phyloP scores from a whole-genome alignment of 1,139 yeast species.

The Debaryomyces psychrophilus region DNA sequence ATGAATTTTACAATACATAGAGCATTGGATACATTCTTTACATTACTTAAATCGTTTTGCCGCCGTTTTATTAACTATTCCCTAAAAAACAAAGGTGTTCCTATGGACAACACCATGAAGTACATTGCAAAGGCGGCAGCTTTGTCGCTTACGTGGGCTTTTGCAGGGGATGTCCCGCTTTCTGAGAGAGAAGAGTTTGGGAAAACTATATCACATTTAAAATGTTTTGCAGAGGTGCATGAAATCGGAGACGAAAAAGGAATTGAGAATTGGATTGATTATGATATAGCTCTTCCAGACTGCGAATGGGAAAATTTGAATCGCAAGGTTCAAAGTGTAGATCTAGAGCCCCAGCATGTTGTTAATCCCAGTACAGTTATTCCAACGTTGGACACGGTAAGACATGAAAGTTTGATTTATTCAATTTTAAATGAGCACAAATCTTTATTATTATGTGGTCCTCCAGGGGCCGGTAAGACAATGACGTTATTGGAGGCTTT shows the following conservation, averaged over 20 bases:
- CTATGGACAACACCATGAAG: conserved; percentile 24
- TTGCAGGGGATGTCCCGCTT: conserved; percentile 60
- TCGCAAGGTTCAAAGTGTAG: conserved; percentile 44
- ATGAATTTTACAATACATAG: conserved; percentile 53
- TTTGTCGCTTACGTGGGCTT: conserved; percentile 65
- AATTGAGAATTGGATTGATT: conserved; percentile 36
- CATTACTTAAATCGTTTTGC: conserved; percentile 30
- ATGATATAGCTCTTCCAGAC: conserved; percentile 49
- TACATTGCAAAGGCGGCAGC: conserved; percentile 44
- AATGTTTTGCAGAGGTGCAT: conserved; percentile 19
- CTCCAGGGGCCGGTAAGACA: conserved; percentile 97
- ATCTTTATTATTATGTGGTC: conserved; percentile 84
- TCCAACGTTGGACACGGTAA: conserved; percentile 77
- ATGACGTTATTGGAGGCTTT: conserved; percentile 82
- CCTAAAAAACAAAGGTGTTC: conserved; percentile 16
- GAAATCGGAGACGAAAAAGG: conserved; percentile 12
- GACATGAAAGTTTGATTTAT: conserved; percentile 65
- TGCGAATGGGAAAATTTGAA: conserved; percentile 56
- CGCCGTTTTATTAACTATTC: conserved; percentile 21
- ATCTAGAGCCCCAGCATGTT: conserved; percentile 67
- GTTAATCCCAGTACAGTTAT: conserved; percentile 66
- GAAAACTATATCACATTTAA: conserved; percentile 26
- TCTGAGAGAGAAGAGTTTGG: conserved; percentile 47
- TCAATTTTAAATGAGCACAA: conserved; percentile 59
- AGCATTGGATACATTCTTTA: conserved; percentile 40